These are phyloP conservation scores for Circinella minor DNA, from an alignment of 371 early-diverging fungal genomes.

Conservation along the genomic window DNA sequence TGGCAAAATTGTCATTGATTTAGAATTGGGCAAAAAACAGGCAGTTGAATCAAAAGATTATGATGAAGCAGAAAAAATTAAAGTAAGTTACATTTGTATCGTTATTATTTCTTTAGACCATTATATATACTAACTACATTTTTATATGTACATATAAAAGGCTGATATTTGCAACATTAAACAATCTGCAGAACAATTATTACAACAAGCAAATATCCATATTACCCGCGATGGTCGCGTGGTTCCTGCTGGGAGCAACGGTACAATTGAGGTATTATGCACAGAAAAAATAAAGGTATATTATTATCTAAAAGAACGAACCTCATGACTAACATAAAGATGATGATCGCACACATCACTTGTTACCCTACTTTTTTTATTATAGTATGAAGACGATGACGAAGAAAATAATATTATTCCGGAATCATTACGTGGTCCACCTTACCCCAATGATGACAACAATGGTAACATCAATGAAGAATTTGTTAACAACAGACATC, in stretches of 20 bases:
- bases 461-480: not conserved
- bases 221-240: constrained; percentile 27
- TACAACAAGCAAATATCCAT: constrained; percentile 22
- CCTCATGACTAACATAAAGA: constrained; percentile 1
- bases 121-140: too few species aligned
- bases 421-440: not conserved
- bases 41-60: constrained; percentile 76
- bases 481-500: not conserved
- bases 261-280: not conserved
- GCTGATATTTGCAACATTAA: constrained; percentile 28
- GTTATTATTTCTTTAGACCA: too few species aligned
- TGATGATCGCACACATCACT: not conserved
- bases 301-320: not conserved
- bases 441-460: not conserved
- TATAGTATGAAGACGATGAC: constrained; percentile 1
- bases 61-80: constrained; percentile 74
- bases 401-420: not conserved
- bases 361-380: not conserved
- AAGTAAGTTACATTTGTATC: constrained; percentile 27
- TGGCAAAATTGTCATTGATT: constrained; percentile 62
- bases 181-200: constrained; percentile 22
- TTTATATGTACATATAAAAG: not conserved
- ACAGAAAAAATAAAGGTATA: too few species aligned
- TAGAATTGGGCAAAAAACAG: constrained; percentile 61
- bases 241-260: constrained; percentile 11